Base-by-base conservation (phyloP, 257 asterid genomes). In the Plantago major region DNA sequence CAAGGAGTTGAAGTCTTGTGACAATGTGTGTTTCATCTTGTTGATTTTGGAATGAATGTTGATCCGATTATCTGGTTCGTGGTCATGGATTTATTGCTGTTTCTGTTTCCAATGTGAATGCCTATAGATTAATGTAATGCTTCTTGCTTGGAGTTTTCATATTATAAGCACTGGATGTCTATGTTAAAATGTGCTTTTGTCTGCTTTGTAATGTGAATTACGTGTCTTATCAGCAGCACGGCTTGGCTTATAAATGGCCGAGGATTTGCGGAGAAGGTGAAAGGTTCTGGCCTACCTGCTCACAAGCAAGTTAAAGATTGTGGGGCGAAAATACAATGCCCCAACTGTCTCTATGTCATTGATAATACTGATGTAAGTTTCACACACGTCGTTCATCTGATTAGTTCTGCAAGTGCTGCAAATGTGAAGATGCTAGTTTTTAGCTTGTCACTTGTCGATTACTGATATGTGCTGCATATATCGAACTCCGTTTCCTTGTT, bases 351-450 rank as follows among this genome's bases (percentile, higher is more conserved):
- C 9, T 58, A 51, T 64, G 28, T 46, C 26, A 76, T 93, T 42
- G 95, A 85, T 63, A 89, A 87, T 63, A 78, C 81, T 33, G 88
- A 89, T 66, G 97, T 93, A 78, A 83, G 94, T 57, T 71, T 58
- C 0, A 17, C 37, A 30, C 5, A 30, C 37, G 4, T 30, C 5
- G 37, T 30, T 30, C 37, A 30, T 30, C 4, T 30, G 5, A 30
- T 5, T 30, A 30, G 37, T 30, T 30, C 5, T 30, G n/a, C 37
- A 30, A 30, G 5, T 30, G 37, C 37, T 30, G 37, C 3, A 30
- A 30, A 30, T 30, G 37, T 30, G 5, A 30, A 5, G 37, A 30
- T n/a, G n/a, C n/a, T n/a, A n/a, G n/a, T n/a, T n/a, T n/a, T n/a
- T n/a, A n/a, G n/a, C n/a, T n/a, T n/a, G 5, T 30, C 37, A 30